Base-by-base conservation (phyloP, 176 grass and related monocot species). In the Tillandsia fasciculata region DNA sequence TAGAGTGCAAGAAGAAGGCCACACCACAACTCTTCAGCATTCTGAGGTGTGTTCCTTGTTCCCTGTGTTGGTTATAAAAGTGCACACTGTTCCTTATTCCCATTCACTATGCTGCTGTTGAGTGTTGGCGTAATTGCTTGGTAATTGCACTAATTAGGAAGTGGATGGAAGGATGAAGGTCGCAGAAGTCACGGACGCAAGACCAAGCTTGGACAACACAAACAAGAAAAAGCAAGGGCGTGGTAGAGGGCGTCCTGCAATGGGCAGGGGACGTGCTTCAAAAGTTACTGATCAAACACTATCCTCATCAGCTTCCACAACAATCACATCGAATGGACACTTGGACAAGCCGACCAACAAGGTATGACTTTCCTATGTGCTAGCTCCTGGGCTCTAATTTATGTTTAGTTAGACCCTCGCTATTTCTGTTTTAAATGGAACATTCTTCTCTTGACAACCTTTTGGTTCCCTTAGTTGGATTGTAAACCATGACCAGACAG, bases 191-290 rank as follows among this genome's bases (percentile, higher is more conserved):
- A 49, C 74, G 52, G 88, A 96, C 3, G 50, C 78, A 52, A 83
- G 72, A 70, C 11, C 57, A 20, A 81, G 83, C 63, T 70, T 76
- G 17, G 86, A 90, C 20, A 88, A 78, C 22, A 18, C 89, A 82
- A 93, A 71, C 72, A 90, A 83, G 64, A 99, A 90, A 80, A 90
- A 81, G 15, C 84, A 83, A 71, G 82, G 87, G 9, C 95, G 90
- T 79, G 90, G 90, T 63, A 88, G 95, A 80, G 90, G 90, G 10
- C 89, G 95, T 79, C 79, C 65, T 76, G 85, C 79, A 73, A 74
- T 67, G 84, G 80, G 87, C 15, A 81, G 80, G 80, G 87, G 95
- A 28, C 84, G 89, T 83, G 85, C 79, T 26, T 86, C 87, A 61
- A 99, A 94, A 75, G 42, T 64, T 76, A 67, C 47, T 74, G 87